Evolutionary conservation across 78 protist genomes (phyloP).

Genomic region (Polysphondylium violaceum): DNA sequence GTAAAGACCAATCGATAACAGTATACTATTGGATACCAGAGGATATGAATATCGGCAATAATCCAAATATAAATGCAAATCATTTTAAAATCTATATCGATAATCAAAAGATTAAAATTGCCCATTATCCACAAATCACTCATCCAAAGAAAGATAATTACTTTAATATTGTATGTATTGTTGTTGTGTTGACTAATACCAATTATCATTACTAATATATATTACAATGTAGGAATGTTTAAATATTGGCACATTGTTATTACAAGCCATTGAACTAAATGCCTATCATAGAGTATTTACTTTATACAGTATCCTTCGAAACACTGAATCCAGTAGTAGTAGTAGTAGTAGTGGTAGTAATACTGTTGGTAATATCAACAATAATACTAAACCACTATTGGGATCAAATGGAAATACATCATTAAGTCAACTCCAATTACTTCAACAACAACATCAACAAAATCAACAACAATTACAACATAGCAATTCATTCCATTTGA

Average conservation of each 20-base stretch:
- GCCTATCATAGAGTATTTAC: constrained; percentile 24
- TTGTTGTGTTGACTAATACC: background rate
- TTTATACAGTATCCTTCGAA: background rate
- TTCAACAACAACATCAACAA: background rate
- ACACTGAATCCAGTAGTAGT: background rate
- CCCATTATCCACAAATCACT: constrained; percentile 25
- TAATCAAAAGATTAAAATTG: constrained; percentile 9
- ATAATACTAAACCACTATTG: too few species aligned
- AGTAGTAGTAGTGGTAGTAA: too few species aligned
- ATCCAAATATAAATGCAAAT: constrained; percentile 16
- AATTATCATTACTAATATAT: background rate
- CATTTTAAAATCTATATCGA: constrained; percentile 22
- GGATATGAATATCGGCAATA: constrained; percentile 32
- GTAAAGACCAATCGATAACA: constrained; percentile 54
- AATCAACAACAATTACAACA: background rate
- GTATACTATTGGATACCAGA: constrained; percentile 75
- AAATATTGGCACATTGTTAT: constrained; percentile 29
- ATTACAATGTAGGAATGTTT: constrained; percentile 11
- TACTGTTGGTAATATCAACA: too few species aligned
- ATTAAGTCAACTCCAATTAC: background rate
- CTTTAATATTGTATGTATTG: constrained; percentile 19
- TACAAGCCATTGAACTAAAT: constrained; percentile 54
- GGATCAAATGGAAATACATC: background rate
- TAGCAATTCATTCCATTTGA: constrained; percentile 29
- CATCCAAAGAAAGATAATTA: constrained; percentile 59